phyloP scores from a whole-genome alignment of 768 basidiomycete species.

The Pleurotus giganteus region DNA sequence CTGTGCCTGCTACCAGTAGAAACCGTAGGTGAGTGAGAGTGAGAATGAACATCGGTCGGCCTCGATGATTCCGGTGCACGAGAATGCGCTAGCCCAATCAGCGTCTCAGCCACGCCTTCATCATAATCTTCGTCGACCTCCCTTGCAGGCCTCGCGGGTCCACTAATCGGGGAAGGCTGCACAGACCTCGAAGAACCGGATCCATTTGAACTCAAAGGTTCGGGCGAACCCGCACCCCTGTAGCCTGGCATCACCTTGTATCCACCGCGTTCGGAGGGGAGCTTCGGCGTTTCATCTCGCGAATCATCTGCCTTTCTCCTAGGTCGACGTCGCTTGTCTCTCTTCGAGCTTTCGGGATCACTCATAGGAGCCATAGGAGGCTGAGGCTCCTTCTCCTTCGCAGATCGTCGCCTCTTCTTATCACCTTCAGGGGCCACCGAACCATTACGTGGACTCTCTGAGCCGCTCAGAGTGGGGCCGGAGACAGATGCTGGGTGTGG shows the following conservation, averaged over 20 bases:
- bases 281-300: conserved; percentile 45
- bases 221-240: conserved; percentile 50
- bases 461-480: conserved; percentile 39
- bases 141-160: conserved; percentile 56
- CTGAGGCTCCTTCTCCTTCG: conserved; percentile 49
- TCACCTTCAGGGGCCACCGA: conserved; percentile 35
- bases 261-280: conserved; percentile 25
- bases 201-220: conserved; percentile 63
- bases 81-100: conserved; percentile 66
- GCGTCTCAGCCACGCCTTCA: conserved; percentile 78
- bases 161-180: conserved; percentile 71
- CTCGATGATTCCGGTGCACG: conserved; percentile 29
- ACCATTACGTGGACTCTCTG: conserved; percentile 55
- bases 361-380: conserved; percentile 17
- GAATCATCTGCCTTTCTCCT: conserved; percentile 44
- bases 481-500: conserved; percentile 29
- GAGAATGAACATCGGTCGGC: conserved; percentile 29
- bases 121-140: conserved; percentile 92
- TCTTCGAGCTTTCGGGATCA: conserved; percentile 47
- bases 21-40: conserved; percentile 57
- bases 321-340: conserved; percentile 45
- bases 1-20: conserved; percentile 56
- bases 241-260: conserved; percentile 30
- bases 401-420: conserved; percentile 40
- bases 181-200: conserved; percentile 64